Base-by-base conservation (phyloP, 108 stramenopile species). In the Schizochytrium sp. region DNA sequence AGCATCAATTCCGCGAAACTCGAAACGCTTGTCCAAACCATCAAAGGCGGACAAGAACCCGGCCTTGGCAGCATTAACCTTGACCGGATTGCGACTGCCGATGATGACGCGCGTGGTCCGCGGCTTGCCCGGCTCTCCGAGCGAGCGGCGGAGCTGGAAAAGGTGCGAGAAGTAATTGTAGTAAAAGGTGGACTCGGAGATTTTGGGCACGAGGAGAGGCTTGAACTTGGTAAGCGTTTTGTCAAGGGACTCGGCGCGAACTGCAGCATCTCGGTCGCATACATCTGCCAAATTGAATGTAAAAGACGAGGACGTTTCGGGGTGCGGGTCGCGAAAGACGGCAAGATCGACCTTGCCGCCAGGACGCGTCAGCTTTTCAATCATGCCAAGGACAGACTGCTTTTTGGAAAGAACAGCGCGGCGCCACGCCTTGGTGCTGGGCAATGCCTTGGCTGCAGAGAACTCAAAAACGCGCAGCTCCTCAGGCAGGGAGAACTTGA, bases 31-130 rank as follows among this genome's bases (percentile, higher is more conserved):
- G 5, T 76, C 88, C 19, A 23, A 5, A n/a, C 51, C 87, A 5
- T 34, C 43, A 55, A 94, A 92, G 16, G 90, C 25, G 16, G 72
- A 44, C 43, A 69, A 59, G 58, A 96, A 92, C 10, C 96, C 97
- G 25, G 87, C 69, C 55, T 90, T 88, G 10, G 94, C 96, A 3
- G 96, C 95, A 25, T 95, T 89, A 10, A 96, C 88, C 90, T 97
- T 97, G 89, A 95, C 95, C 10, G 97, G 97, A 90, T 96, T 97
- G 41, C 59, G 87, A 14, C 94, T 92, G 23, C 97, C 97, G 5
- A 96, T 96, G 21, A 95, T 95, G 16, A 97, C 91, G 18, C 57
- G 25, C 16, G 57, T 57, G 28, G 41, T 34, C 43, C 60, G 45
- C n/a, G 76, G 5, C 4, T 83, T 83, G 51, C 51, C 51, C 48